Evolutionary conservation across 768 basidiomycete species (phyloP), one percentile per base, ranked within the genome.

Genomic region (Leccinum subtestaceum): DNA sequence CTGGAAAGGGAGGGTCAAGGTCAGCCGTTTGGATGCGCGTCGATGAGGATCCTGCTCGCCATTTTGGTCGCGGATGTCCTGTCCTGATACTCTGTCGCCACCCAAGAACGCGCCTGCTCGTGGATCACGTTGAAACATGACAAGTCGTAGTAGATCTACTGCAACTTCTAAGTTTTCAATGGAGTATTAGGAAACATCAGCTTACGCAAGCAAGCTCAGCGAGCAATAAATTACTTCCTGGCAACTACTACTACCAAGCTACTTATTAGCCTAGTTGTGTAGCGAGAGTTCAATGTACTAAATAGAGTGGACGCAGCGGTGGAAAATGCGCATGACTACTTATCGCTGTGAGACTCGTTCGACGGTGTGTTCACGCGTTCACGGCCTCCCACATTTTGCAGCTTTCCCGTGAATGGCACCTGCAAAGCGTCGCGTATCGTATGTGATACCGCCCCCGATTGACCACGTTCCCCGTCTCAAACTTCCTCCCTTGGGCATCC

Each of bases 11-110:
- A 17, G 21, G 31, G 45, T 46, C 21, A 19, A 29, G 50, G 63
- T 65, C 51, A 61, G 38, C 4, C 8, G 7, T 17, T 36, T 40
- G 25, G 7, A 38, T 13, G 31, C 21, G 8, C 40, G 57, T 47
- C 7, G 55, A 61, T 31, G 46, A 13, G 4, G 8, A 46, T n/a
- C 10, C 15, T 15, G 50, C 72, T 63, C 65, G 93, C 95, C 94
- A 88, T 97, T 96, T 76, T 95, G 93, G 77, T 97, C 94, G 62
- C 95, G 84, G 58, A 98, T 91, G 72, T 97, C 96, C 72, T 95
- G 95, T 4, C 96, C 95, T 64, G 91, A 91, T 17, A 95, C 87
- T 67, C 95, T 82, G 76, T 96, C 91, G 27, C 96, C 96, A 56
- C 95, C 95, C 17, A 98, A 79, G 73, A 98, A 97, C 19, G 91